phyloP scores from a whole-genome alignment of 2,329 filamentous ascomycete genomes.

The Trichoderma endophyticum region DNA sequence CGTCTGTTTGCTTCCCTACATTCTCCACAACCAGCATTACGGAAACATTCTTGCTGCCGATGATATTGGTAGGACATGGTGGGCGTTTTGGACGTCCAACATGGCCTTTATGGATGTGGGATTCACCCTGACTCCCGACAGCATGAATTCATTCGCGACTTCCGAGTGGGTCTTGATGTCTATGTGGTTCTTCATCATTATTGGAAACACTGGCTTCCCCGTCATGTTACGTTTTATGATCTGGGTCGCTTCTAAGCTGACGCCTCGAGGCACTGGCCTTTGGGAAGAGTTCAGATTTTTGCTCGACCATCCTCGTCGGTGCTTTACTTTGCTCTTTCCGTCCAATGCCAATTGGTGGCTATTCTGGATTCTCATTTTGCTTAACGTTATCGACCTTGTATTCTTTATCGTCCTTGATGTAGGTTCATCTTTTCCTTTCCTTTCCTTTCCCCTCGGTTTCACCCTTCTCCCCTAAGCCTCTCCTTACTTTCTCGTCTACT shows the following conservation, averaged over 20 bases:
- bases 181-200: conserved; percentile 82
- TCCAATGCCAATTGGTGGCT: conserved; percentile 93
- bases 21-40: conserved; percentile 61
- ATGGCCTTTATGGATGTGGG: conserved; percentile 96
- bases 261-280: conserved; percentile 62
- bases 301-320: conserved; percentile 89
- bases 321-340: conserved; percentile 93
- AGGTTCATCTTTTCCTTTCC: conserved; percentile 32
- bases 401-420: conserved; percentile 93
- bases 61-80: conserved; percentile 73
- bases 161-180: conserved; percentile 74
- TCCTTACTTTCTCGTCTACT: not conserved
- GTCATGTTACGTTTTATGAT: conserved; percentile 93
- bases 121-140: conserved; percentile 86
- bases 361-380: conserved; percentile 74
- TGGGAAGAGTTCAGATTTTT: conserved; percentile 92
- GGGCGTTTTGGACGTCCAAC: conserved; percentile 84
- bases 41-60: conserved; percentile 59
- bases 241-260: conserved; percentile 70
- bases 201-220: conserved; percentile 93
- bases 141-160: conserved; percentile 83
- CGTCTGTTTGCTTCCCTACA: conserved; percentile 76
- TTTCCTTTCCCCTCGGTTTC: conserved; percentile 23
- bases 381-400: conserved; percentile 83
- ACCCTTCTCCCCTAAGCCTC: not conserved